Conservation (phyloP, 345 rosid species). For the Tarenaya hassleriana region DNA sequence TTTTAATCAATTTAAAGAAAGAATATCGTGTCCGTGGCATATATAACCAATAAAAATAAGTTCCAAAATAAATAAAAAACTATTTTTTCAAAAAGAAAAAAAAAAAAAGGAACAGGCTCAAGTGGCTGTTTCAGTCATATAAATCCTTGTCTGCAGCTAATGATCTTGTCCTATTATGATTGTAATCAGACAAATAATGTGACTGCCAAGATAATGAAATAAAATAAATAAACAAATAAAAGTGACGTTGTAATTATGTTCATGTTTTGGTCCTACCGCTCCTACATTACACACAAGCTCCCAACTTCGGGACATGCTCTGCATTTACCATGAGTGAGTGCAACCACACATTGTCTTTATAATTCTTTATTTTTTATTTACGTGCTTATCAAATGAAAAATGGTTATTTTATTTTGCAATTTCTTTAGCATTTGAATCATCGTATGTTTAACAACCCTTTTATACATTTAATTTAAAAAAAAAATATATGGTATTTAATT, state of each 20-base stretch:
- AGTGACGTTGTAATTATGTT: slow-evolving; percentile 3
- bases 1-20: too few relatives aligned
- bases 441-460: too few relatives aligned
- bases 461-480: too few relatives aligned
- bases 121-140: background rate
- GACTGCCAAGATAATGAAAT: slow-evolving; percentile 14
- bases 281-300: slow-evolving; percentile 17
- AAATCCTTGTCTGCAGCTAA: slow-evolving; percentile 13
- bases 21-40: too few relatives aligned
- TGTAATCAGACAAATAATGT: slow-evolving; percentile 27
- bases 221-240: background rate
- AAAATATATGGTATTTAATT: too few relatives aligned
- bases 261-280: slow-evolving; percentile 28
- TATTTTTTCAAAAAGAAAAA: too few relatives aligned
- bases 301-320: slow-evolving; percentile 23
- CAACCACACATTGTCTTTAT: background rate
- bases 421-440: too few relatives aligned
- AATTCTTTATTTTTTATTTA: too few relatives aligned
- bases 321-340: slow-evolving; percentile 22
- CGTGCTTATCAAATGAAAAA: too few relatives aligned
- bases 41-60: too few relatives aligned
- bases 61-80: too few relatives aligned
- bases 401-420: too few relatives aligned
- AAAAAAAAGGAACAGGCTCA: background rate
- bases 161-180: slow-evolving; percentile 28